Evolutionary conservation across 805 yeast species (phyloP), one percentile per base, ranked within the genome.

Genomic region (Myxozyma sirexii): DNA sequence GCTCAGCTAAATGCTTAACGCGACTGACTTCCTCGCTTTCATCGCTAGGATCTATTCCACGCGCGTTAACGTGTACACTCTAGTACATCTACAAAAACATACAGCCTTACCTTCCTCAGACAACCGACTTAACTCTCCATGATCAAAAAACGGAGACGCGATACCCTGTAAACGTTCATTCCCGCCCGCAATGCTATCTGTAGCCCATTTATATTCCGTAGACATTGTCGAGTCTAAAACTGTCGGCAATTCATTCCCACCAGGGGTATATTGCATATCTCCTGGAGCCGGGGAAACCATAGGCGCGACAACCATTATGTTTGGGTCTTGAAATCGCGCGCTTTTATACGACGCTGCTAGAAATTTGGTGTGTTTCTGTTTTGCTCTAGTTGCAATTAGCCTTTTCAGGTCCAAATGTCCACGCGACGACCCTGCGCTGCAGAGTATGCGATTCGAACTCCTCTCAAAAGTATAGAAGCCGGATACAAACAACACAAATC

Each of bases 161-260:
- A 45, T 17, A 1, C 45, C 24, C 23, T 43, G 43, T 21, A 39
- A 17, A 2, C 37, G 43, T 12, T 53, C 44, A 7, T 10, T 23
- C 2, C 58, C 58, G 17, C 58, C 58, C 21, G 54, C 52, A 29
- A 54, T 37, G 8, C 53, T 52, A 26, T 60, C 64, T 10, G 62
- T 39, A 4, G 62, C 62, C 65, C 65, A 62, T n/a, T 45, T 38
- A 50, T 58, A 62, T 6, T 39, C 49, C 8, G 65, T 57, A 26
- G 65, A 62, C 42, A 44, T 26, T 4, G 65, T 57, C 2, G 41
- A 44, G 21, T 59, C 60, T 10, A 54, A 33, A 19, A 59, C 17
- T 8, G 62, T 54, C n/a, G 63, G 50, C 43, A 37, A 21, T 12
- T 13, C 24, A 4, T 15, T 33, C 12, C 10, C 23, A 5, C 41